These are phyloP conservation scores for Neurospora sp. DNA, from an alignment of 2,329 filamentous ascomycete species.

Conservation along the genomic window DNA sequence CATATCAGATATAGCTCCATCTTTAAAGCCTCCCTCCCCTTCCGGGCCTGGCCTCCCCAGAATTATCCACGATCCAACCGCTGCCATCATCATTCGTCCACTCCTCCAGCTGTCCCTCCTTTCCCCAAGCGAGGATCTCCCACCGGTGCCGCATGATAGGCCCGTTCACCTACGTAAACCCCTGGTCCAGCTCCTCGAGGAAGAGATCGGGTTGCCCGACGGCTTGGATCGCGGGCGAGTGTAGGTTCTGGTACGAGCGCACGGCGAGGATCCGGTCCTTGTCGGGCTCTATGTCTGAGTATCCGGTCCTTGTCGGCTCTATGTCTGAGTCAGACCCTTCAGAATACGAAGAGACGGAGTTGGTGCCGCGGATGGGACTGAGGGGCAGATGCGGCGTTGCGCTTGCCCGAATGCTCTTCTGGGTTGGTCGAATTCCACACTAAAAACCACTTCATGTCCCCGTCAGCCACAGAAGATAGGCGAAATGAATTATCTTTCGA, in stretches of 20 bases:
- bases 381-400: not conserved
- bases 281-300: not conserved
- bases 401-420: not conserved
- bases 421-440: not conserved
- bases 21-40: no score
- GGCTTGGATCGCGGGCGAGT: not conserved
- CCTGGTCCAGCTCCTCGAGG: not conserved
- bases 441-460: not conserved
- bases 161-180: not conserved
- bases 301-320: not conserved
- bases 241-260: not conserved
- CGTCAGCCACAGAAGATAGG: not conserved
- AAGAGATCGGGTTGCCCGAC: not conserved
- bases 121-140: constrained; percentile 12
- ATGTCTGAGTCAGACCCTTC: not conserved
- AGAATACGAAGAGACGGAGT: not conserved
- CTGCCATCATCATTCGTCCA: constrained; percentile 6
- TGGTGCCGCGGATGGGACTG: not conserved
- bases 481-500: not conserved
- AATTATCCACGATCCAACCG: constrained; percentile 2
- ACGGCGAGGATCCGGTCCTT: not conserved
- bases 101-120: constrained; percentile 6
- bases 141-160: not conserved
- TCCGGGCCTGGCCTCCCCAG: constrained; percentile 1
- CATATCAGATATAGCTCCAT: not conserved